Evolutionary conservation across 495 filamentous ascomycete species (phyloP).

Genomic region (Cetradonia linearis): DNA sequence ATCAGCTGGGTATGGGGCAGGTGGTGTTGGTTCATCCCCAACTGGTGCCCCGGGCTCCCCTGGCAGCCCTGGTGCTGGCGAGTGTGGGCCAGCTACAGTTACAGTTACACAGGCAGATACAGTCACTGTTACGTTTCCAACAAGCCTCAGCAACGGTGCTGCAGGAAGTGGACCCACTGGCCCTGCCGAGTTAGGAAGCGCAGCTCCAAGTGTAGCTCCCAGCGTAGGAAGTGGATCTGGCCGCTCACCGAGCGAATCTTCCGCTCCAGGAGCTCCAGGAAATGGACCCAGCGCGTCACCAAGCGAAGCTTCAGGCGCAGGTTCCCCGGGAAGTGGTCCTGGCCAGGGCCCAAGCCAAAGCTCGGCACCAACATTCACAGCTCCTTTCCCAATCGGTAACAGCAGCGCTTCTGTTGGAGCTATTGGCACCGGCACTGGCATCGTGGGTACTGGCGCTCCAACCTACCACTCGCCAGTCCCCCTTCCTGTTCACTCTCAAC

Average conservation of each 20-base stretch:
- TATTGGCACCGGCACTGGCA: not conserved
- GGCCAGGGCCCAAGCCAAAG: no score
- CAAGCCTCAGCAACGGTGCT: slow-evolving; percentile 1
- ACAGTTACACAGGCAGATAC: slow-evolving; percentile 24
- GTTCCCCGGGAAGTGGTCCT: not conserved
- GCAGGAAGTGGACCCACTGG: no score
- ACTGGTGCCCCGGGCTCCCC: slow-evolving; percentile 8
- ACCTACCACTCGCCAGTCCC: not conserved
- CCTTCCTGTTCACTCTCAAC: not conserved
- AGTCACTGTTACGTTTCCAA: slow-evolving; percentile 24
- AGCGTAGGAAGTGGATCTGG: no score
- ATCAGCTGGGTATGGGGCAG: not conserved
- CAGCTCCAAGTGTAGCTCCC: not conserved
- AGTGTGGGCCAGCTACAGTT: slow-evolving; percentile 25
- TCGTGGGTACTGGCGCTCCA: not conserved
- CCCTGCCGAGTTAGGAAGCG: no score
- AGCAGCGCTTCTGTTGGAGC: slow-evolving; percentile 10
- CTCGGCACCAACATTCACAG: not conserved
- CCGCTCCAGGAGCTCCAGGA: not conserved
- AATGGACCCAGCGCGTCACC: not conserved
- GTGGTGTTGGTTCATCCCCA: slow-evolving; percentile 2
- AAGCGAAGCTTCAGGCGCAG: not conserved
- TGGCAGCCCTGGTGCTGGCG: not conserved
- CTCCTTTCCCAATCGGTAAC: slow-evolving; percentile 12
- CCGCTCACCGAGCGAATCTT: not conserved